Evolutionary conservation across 352 stramenopile genomes (phyloP).

Genomic region (Globisporangium polare): DNA sequence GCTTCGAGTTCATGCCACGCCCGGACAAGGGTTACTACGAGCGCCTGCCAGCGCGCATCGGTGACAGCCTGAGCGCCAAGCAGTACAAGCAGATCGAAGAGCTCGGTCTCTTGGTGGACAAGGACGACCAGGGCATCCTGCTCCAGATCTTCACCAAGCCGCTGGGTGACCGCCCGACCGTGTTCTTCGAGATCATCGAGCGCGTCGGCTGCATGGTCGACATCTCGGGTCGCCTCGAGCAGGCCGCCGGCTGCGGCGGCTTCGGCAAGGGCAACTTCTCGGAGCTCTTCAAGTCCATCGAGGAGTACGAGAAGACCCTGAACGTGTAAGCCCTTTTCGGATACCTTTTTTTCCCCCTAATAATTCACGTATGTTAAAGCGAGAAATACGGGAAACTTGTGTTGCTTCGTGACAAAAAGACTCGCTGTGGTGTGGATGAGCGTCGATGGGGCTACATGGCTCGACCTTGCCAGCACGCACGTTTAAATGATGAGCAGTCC

Average conservation of each 20-base stretch:
- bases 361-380: conserved; percentile 1
- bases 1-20: conserved; percentile 85
- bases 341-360: background rate
- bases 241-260: conserved; percentile 76
- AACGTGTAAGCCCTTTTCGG: conserved; percentile 48
- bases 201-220: conserved; percentile 86
- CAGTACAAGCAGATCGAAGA: conserved; percentile 92
- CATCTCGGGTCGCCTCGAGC: conserved; percentile 65
- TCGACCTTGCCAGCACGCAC: background rate
- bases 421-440: no score
- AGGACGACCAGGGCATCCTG: conserved; percentile 93
- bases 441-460: no score
- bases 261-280: conserved; percentile 93
- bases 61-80: conserved; percentile 66
- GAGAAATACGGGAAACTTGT: conserved; percentile 4
- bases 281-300: conserved; percentile 91
- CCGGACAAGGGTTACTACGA: conserved; percentile 91
- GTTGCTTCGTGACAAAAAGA: background rate
- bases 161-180: conserved; percentile 78
- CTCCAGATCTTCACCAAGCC: conserved; percentile 92
- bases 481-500: conserved; percentile 59
- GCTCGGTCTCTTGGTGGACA: conserved; percentile 92
- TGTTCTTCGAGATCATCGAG: conserved; percentile 94
- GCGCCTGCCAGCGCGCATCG: conserved; percentile 79
- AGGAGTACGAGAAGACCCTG: conserved; percentile 85